Conservation (phyloP, 2,329 filamentous ascomycete genomes). For the Beauveria medogensis region DNA sequence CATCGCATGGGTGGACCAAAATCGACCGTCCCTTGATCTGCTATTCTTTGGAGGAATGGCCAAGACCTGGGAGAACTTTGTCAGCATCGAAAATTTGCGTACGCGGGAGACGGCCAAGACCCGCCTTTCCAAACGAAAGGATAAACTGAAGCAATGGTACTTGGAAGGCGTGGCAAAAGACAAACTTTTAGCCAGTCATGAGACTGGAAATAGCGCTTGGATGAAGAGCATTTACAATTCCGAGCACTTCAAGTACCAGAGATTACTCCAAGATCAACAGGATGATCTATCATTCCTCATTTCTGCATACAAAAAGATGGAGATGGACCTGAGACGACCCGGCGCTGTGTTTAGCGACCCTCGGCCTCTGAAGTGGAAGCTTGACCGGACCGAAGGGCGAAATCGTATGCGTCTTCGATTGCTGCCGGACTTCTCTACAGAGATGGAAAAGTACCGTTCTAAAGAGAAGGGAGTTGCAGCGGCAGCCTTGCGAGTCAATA, state of each 20-base stretch:
- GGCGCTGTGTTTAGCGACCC: slow-evolving; percentile 70
- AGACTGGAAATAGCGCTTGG: slow-evolving; percentile 82
- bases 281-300: slow-evolving; percentile 76
- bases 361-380: slow-evolving; percentile 67
- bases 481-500: slow-evolving; percentile 28
- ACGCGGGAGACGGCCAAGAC: slow-evolving; percentile 67
- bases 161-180: slow-evolving; percentile 59
- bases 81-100: slow-evolving; percentile 68
- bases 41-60: slow-evolving; percentile 78
- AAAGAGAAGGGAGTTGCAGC: slow-evolving; percentile 58
- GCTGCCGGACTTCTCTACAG: slow-evolving; percentile 64
- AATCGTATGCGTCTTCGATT: slow-evolving; percentile 90
- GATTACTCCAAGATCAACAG: slow-evolving; percentile 84
- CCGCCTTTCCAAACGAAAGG: slow-evolving; percentile 67
- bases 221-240: slow-evolving; percentile 91
- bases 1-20: slow-evolving; percentile 77
- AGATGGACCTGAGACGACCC: slow-evolving; percentile 67
- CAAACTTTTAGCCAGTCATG: slow-evolving; percentile 69
- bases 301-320: slow-evolving; percentile 68
- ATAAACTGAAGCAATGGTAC: slow-evolving; percentile 75
- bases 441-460: slow-evolving; percentile 71
- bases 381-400: slow-evolving; percentile 90
- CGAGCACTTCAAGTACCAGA: slow-evolving; percentile 85
- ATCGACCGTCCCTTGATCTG: slow-evolving; percentile 67
- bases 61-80: slow-evolving; percentile 82